Base-by-base conservation (phyloP, 306 rosid species). In the Morella rubra region DNA sequence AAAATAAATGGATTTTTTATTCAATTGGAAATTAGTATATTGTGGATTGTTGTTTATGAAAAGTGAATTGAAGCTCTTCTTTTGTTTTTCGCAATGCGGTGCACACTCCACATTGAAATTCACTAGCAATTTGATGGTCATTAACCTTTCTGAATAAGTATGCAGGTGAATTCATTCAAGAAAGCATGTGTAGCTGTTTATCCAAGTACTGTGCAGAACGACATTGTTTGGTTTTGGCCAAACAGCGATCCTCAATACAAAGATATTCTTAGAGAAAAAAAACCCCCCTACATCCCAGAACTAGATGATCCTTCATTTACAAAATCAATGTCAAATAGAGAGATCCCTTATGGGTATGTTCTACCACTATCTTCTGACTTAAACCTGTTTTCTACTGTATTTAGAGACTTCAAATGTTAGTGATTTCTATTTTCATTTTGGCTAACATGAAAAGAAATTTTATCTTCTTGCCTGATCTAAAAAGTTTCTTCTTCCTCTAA, bases 181-280 rank as follows among this genome's bases (percentile, higher is more conserved):
- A 90, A 77, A 77, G 96, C 98, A 18, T 90, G 98, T 83, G 97
- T 80, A 47, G 89, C 86, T 77, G 89, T 81, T 75, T 95, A 92
- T 74, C 97, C 98, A 64, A 86, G 88, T 72, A 84, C 82, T 0
- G 92, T 90, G 86, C 97, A 92, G 84, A 84, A 89, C 73, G 85
- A 81, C 78, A 85, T 92, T 41, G 76, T 95, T 49, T 92, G 97
- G 97, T 92, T 95, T 79, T 95, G 97, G 98, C 98, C 97, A 40
- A 92, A 80, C 75, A 55, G 83, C 40, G 93, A 95, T 81, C 93
- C 97, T 83, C 91, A 87, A 69, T 88, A 85, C 84, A 84, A 86
- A 85, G 97, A 89, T 51, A 87, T 95, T 81, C 84, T 88, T 44
- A 32, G 67, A 62, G 77, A 80, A 75, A 85, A 86, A 69, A 89